phyloP scores from a whole-genome alignment of 306 rosid genomes.

The Fragaria nilgerrensis region DNA sequence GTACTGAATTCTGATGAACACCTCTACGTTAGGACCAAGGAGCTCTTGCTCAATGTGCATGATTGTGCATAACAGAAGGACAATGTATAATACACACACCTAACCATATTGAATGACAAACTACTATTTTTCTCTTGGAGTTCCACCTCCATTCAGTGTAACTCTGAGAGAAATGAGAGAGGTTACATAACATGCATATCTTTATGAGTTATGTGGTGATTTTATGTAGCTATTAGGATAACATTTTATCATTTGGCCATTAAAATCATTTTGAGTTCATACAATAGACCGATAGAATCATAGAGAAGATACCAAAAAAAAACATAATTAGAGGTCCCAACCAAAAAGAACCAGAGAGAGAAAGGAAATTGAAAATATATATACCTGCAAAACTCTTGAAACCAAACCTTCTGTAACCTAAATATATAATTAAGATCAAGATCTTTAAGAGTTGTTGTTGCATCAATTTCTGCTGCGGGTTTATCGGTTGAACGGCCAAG shows the following conservation, averaged over 20 bases:
- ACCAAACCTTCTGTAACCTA: constrained; percentile 78
- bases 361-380: background rate
- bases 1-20: background rate
- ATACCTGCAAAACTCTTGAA: constrained; percentile 83
- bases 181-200: background rate
- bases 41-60: background rate
- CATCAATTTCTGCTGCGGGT: constrained; percentile 71
- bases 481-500: constrained; percentile 81
- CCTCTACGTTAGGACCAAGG: background rate
- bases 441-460: constrained; percentile 88
- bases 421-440: constrained; percentile 85
- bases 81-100: background rate
- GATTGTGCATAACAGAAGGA: background rate
- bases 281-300: background rate
- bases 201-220: background rate
- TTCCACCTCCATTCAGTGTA: constrained; percentile 2
- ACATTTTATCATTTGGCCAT: background rate
- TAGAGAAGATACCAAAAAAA: background rate
- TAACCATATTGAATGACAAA: background rate
- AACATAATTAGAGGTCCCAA: background rate
- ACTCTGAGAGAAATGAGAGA: background rate
- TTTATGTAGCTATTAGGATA: background rate
- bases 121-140: background rate
- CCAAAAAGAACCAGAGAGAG: background rate
- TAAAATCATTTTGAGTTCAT: background rate